A percentile compares a stretch with the other conserved stretches of the same genome.
Conservation (phyloP, 108 stramenopile genomes). For the Cyclostephanos tholiformis region DNA sequence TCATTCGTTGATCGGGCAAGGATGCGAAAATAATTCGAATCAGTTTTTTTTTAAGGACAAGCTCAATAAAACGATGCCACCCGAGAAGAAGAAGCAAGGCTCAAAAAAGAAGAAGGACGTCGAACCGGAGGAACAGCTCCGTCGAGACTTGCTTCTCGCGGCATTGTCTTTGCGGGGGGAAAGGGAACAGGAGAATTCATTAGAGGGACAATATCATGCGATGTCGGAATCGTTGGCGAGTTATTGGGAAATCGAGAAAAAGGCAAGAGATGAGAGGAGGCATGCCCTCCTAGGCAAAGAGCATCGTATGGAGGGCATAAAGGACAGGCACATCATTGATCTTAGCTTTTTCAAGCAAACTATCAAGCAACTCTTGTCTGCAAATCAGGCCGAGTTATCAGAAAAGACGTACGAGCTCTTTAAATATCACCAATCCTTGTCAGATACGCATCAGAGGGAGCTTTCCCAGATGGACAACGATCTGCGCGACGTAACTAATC, state of each 20-base stretch:
- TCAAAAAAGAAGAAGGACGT: constrained; percentile 24
- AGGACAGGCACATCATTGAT: constrained; percentile 30
- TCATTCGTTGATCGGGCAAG: too few species aligned
- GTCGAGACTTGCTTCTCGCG: constrained; percentile 31
- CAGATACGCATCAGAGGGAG: constrained; percentile 26
- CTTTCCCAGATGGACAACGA: constrained; percentile 13
- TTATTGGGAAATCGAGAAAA: constrained; percentile 51
- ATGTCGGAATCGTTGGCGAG: constrained; percentile 29
- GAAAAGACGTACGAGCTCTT: constrained; percentile 24
- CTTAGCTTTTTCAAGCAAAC: constrained; percentile 38
- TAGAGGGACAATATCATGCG: constrained; percentile 24
- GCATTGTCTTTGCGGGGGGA: constrained; percentile 21
- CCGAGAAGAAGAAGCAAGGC: background rate
- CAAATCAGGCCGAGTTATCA: constrained; percentile 37
- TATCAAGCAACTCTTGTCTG: constrained; percentile 37
- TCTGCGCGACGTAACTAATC: constrained; percentile 18
- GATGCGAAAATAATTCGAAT: background rate
- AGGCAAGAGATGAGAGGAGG: constrained; percentile 26
- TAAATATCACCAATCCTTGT: constrained; percentile 26
- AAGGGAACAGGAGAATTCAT: background rate
- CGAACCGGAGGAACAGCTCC: constrained; percentile 23
- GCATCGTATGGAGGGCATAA: constrained; percentile 35
- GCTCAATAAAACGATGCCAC: background rate
- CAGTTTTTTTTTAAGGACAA: background rate
- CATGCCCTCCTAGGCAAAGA: constrained; percentile 36